Evolutionary conservation across 306 rosid genomes (phyloP), one percentile per base, ranked within the genome.

Genomic region (Hylodesmum podocarpum): DNA sequence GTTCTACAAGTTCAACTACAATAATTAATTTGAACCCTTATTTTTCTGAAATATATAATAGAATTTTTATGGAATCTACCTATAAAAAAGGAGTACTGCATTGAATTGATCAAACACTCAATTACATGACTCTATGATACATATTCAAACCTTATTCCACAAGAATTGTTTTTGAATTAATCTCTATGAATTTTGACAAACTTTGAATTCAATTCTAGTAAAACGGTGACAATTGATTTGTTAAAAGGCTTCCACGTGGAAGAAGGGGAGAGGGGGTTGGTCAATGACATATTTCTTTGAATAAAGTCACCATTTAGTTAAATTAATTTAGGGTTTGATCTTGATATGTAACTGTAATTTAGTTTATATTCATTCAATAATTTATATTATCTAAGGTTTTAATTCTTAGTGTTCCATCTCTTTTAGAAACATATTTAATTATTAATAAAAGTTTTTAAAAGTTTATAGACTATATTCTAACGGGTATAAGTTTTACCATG

Each of bases 191-290:
- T 44, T 61, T 65, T 65, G 44, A 36, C 28, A 33, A 78, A 1
- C 58, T 15, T 66, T 28, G 34, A 28, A 72, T 28, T 14, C 18
- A 34, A 1, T 34, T 80, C 39, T 33, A 33, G 28, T 44, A 37
- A 77, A 36, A 58, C 66, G 33, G 78, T 16, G 83, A 80, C 78
- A 77, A 18, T 36, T 59, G 31, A 47, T 49, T 70, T 29, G 33
- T 31, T 44, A 18, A 29, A 25, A 28, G 34, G 54, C 77, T 84
- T 47, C 92, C 92, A 76, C 88, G 85, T 90, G 96, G 92, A 84
- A 80, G 58, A 65, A 70, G 43, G 36, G 62, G 67, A 14, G 37
- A 3, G 21, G 16, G n/a, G 24, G 18, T 16, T 72, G 65, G 65
- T 54, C 2, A 50, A 59, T 73, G 78, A 66, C 84, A 25, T 53